Percentiles rank a stretch among this genome's conserved stretches.
These are phyloP conservation scores for Curvularia verruculosa DNA, from an alignment of 2,329 filamentous ascomycete species.

Conservation along the genomic window DNA sequence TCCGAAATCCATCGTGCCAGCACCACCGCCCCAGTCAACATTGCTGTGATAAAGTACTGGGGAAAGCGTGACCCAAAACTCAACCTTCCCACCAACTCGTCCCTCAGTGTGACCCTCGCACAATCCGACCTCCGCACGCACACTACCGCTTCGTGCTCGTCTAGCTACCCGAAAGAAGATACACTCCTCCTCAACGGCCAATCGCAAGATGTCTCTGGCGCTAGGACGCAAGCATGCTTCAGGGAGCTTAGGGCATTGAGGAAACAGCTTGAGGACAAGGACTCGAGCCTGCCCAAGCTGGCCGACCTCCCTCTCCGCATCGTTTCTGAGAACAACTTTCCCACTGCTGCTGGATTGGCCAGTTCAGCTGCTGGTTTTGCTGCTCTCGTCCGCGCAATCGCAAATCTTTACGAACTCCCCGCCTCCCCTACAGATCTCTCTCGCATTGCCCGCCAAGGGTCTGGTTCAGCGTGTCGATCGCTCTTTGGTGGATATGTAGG, in stretches of 20 bases:
- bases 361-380: conserved; percentile 70
- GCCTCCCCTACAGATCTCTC: conserved; percentile 83
- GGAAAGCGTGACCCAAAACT: conserved; percentile 93
- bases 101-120: conserved; percentile 93
- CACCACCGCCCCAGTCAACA: conserved; percentile 97
- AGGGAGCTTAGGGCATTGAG: conserved; percentile 81
- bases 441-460: conserved; percentile 89
- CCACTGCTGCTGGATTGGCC: conserved; percentile 87
- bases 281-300: conserved; percentile 81
- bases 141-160: conserved; percentile 91
- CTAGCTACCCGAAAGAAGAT: conserved; percentile 66
- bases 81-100: conserved; percentile 97
- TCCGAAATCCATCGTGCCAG: conserved; percentile 80
- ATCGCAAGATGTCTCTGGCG: conserved; percentile 81
- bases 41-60: conserved; percentile 99
- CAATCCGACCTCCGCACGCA: conserved; percentile 93
- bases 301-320: conserved; percentile 78
- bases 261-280: conserved; percentile 71
- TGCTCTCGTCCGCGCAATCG: conserved; percentile 79
- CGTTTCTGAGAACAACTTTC: conserved; percentile 98
- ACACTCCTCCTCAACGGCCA: conserved; percentile 87
- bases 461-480: conserved; percentile 90
- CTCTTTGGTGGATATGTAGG: conserved; percentile 96
- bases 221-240: conserved; percentile 94
- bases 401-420: conserved; percentile 86